phyloP scores from a whole-genome alignment of 2,329 filamentous ascomycete genomes.

The Scleromitrula shiraiana region DNA sequence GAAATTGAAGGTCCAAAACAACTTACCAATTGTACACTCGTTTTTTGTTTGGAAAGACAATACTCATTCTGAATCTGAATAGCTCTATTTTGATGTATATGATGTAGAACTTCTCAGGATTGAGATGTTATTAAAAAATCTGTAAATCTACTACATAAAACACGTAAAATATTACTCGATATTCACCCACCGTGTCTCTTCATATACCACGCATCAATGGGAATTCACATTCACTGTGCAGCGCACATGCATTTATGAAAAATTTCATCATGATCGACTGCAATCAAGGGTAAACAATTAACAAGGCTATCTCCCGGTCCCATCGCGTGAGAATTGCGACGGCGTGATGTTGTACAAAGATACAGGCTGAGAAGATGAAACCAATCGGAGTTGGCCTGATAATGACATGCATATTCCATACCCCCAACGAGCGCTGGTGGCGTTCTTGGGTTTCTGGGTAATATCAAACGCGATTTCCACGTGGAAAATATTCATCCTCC shows the following conservation, averaged over 20 bases:
- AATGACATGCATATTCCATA: too few relatives aligned
- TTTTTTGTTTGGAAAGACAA: not conserved
- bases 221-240: too few relatives aligned
- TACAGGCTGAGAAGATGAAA: not conserved
- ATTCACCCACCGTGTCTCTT: too few relatives aligned
- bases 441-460: too few relatives aligned
- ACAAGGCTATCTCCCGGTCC: not conserved
- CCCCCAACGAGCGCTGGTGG: too few relatives aligned
- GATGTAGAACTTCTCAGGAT: not conserved
- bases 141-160: not conserved
- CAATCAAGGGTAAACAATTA: not conserved
- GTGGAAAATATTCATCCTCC: too few relatives aligned
- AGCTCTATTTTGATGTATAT: not conserved
- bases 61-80: not conserved
- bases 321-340: not conserved
- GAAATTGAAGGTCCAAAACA: not conserved
- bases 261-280: too few relatives aligned
- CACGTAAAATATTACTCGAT: too few relatives aligned
- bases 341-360: not conserved
- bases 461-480: too few relatives aligned
- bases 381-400: too few relatives aligned
- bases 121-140: not conserved
- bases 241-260: too few relatives aligned
- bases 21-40: slow-evolving; percentile 7
- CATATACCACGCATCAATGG: too few relatives aligned